These are phyloP conservation scores for Alternaria ethzedia DNA, from an alignment of 2,329 filamentous ascomycete species.

Conservation along the genomic window DNA sequence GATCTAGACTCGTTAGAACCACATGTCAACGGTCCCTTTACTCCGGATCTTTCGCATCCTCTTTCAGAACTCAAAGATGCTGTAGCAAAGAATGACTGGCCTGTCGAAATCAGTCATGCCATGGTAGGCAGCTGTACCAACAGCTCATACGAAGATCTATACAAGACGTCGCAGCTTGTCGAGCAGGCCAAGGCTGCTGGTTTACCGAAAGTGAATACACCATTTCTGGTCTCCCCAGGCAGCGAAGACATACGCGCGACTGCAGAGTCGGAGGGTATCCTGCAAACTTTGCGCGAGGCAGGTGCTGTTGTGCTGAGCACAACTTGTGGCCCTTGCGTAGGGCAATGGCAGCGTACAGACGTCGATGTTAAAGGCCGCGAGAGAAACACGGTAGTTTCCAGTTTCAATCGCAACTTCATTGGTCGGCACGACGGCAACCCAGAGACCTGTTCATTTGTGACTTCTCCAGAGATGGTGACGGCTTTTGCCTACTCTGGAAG, in stretches of 20 bases:
- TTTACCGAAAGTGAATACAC: constrained; percentile 34
- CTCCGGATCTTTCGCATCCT: constrained; percentile 44
- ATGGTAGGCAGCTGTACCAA: constrained; percentile 49
- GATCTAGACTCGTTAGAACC: constrained; percentile 44
- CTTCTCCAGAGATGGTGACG: constrained; percentile 56
- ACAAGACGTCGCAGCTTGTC: constrained; percentile 37
- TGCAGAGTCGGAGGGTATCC: constrained; percentile 37
- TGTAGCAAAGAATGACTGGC: constrained; percentile 39
- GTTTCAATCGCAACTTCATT: constrained; percentile 49
- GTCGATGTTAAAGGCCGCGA: constrained; percentile 31
- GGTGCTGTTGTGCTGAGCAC: constrained; percentile 43
- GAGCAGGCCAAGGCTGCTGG: constrained; percentile 41
- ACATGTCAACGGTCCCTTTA: constrained; percentile 48
- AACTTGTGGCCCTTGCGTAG: constrained; percentile 47
- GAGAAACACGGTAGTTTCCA: constrained; percentile 45
- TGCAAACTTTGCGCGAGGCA: constrained; percentile 35
- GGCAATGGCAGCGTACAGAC: constrained; percentile 47
- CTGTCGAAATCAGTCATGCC: constrained; percentile 33
- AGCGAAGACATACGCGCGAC: constrained; percentile 47
- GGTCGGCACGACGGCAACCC: constrained; percentile 49
- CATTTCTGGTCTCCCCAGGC: constrained; percentile 43
- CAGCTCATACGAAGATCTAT: constrained; percentile 47
- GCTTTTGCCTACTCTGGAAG: constrained; percentile 35
- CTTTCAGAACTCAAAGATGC: constrained; percentile 38
- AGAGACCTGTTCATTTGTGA: constrained; percentile 58